Evolutionary conservation across 2,329 filamentous ascomycete genomes (phyloP).

Genomic region (Coniella vitis): DNA sequence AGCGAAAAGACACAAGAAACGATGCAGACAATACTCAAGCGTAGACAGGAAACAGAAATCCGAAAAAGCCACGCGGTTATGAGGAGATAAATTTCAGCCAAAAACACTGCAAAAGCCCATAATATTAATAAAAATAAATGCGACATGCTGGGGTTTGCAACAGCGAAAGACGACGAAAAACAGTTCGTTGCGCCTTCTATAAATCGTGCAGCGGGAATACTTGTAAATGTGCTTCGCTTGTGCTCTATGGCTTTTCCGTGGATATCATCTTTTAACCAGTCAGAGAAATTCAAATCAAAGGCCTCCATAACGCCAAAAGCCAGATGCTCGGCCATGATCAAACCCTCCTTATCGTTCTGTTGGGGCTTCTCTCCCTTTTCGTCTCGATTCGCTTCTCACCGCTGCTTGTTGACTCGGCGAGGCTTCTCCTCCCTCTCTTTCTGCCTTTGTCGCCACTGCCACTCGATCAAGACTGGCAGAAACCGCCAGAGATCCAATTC

Average conservation of each 20-base stretch:
- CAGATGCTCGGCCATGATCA: not conserved
- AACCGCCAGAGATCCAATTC: constrained; percentile 94
- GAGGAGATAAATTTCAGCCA: no score
- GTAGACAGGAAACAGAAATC: no score
- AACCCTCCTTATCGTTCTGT: no score
- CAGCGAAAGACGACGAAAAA: not conserved
- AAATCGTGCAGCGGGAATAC: not conserved
- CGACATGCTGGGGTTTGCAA: not conserved
- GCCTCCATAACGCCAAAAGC: not conserved
- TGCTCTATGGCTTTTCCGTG: not conserved
- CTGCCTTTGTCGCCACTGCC: constrained; percentile 64
- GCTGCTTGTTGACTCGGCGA: constrained; percentile 28
- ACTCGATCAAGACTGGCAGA: constrained; percentile 85
- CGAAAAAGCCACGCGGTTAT: no score
- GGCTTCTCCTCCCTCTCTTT: constrained; percentile 44
- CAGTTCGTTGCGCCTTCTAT: not conserved
- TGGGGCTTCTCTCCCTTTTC: not conserved
- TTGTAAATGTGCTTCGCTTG: not conserved
- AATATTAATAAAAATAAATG: no score
- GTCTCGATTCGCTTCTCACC: constrained; percentile 5
- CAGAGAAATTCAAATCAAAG: not conserved
- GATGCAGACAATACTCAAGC: no score
- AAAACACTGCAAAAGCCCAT: no score
- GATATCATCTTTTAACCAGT: constrained; percentile 6
- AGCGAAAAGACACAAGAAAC: no score